A percentile compares a stretch with the other conserved stretches of the same genome.
Conservation (phyloP, 139 green algal genomes). For the Ulvella scutata region DNA sequence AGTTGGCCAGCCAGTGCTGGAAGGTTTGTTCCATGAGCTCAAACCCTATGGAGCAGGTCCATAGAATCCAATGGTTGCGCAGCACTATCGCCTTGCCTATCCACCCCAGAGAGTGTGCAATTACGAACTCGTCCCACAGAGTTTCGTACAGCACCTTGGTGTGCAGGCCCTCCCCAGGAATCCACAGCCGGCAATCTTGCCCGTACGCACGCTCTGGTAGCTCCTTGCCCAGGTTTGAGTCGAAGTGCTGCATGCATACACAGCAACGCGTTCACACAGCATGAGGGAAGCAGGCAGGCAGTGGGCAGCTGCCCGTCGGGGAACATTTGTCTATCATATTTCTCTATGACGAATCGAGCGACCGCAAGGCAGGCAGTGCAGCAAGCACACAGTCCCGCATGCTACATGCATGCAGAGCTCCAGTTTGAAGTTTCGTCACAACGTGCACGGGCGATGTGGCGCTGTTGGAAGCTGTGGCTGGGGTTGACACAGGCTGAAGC, state of each 20-base stretch:
- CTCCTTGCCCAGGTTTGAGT: slow-evolving; percentile 53
- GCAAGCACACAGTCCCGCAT: no score
- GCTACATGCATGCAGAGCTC: no score
- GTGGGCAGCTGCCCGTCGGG: no score
- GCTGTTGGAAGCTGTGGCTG: no score
- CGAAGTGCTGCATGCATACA: slow-evolving; percentile 49
- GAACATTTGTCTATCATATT: no score
- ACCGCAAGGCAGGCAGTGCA: no score
- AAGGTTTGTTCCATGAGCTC: slow-evolving; percentile 38
- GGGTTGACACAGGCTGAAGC: no score
- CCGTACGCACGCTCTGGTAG: slow-evolving; percentile 60
- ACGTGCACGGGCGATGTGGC: no score
- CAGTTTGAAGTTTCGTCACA: no score
- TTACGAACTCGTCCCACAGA: slow-evolving; percentile 80
- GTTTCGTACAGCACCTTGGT: slow-evolving; percentile 46
- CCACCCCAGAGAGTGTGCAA: slow-evolving; percentile 75
- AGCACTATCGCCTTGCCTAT: slow-evolving; percentile 72
- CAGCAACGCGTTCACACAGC: neutral
- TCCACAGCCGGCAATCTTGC: slow-evolving; percentile 51
- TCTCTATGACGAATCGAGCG: no score
- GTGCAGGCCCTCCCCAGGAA: slow-evolving; percentile 39
- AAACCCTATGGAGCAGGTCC: slow-evolving; percentile 33
- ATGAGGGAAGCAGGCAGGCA: neutral
- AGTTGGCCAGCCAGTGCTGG: slow-evolving; percentile 86
- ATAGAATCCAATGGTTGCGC: slow-evolving; percentile 51